Evolutionary conservation across 129 eudicot species (phyloP).

Genomic region (Centaurea solstitialis): DNA sequence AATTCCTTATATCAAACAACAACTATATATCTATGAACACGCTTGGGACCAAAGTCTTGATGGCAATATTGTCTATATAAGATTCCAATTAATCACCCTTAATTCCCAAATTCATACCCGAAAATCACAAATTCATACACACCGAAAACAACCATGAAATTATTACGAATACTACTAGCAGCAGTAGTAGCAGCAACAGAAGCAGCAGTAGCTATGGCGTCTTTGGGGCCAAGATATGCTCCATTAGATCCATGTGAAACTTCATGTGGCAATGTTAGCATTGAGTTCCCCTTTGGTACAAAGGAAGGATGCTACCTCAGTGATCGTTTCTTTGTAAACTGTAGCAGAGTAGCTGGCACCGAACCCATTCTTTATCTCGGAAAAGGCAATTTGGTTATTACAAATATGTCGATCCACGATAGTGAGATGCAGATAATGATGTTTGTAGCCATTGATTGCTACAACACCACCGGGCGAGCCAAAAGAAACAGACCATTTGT

Average conservation of each 20-base stretch:
- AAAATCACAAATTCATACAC: too few species aligned
- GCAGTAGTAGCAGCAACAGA: too few species aligned
- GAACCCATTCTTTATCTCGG: neutral
- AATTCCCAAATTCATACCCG: too few species aligned
- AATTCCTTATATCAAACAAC: too few species aligned
- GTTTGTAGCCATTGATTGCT: slow-evolving; percentile 26
- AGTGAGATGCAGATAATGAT: slow-evolving; percentile 7
- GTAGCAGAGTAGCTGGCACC: neutral
- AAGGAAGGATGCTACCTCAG: slow-evolving; percentile 13
- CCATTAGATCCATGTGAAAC: slow-evolving; percentile 22
- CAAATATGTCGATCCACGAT: slow-evolving; percentile 11
- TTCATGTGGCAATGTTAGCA: slow-evolving; percentile 19
- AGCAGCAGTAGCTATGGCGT: neutral
- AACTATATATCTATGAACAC: too few species aligned
- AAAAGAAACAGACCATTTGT: neutral
- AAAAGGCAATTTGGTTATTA: neutral
- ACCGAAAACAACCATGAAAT: too few species aligned
- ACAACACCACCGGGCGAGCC: slow-evolving; percentile 8
- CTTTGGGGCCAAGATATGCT: neutral
- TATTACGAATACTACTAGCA: too few species aligned
- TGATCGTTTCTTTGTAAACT: neutral
- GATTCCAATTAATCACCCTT: too few species aligned
- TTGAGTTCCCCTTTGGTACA: slow-evolving; percentile 21
- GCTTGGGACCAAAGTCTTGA: too few species aligned
- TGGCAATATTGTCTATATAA: too few species aligned